Evolutionary conservation across 495 filamentous ascomycete genomes (phyloP), one percentile per base, ranked within the genome.

Genomic region (Melanomma pulvis-pyrius): DNA sequence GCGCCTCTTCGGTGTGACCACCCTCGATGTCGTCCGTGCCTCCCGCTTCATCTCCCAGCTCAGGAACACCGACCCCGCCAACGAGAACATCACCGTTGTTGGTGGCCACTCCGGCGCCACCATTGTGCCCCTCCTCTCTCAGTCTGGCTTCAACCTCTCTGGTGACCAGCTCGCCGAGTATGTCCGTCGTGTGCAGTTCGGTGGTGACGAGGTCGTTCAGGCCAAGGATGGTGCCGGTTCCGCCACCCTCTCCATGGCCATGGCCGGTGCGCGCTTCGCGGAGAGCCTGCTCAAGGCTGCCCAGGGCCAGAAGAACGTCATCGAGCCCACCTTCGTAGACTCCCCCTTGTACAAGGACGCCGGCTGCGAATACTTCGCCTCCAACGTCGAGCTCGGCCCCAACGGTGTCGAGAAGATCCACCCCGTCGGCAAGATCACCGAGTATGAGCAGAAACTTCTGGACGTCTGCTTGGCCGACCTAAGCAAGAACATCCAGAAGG

Each of bases 151-250:
- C 78, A 83, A 87, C 73, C 89, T 98, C 63, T 80, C 86, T 55
- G 88, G 92, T 76, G 81, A 90, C 74, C 79, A 84, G 74, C 86
- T 86, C 50, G 87, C 89, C 68, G 85, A 84, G 50, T 92, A 97
- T 64, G 83, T 98, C 76, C 87, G 93, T 77, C 93, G 94, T 76
- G 96, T 98, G 73, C 94, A 98, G 82, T 98, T 98, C 80, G 94
- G 94, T 79, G 94, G 94, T 85, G 94, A 98, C 79, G 94, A 98
- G 87, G 94, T 98, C 68, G 94, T 98, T 79, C 88, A 97, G 85
- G 94, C 94, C 78, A 98, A 98, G 88, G 92, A 92, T 78, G 94
- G 94, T 80, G 92, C 93, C 74, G 94, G 94, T 70, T 98, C 96
- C 65, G 94, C 94, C 77, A 98, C 94, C 65, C 89, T 98, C 65